Evolutionary conservation across 2,329 filamentous ascomycete species (phyloP), one percentile per base, ranked within the genome.

Genomic region (Aspergillus puulaauensis): DNA sequence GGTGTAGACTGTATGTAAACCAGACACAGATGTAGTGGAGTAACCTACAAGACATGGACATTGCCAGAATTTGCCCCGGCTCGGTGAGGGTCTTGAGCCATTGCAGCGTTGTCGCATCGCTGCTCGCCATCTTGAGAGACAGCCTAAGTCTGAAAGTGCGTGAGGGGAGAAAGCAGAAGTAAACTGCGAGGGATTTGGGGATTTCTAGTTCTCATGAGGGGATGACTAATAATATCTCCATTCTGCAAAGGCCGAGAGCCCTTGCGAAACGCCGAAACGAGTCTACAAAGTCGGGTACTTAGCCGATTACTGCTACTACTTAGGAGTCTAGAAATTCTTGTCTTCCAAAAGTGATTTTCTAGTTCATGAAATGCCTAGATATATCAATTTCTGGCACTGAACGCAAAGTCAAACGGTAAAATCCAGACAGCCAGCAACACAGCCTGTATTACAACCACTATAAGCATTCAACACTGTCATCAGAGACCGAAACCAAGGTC

Each of bases 1-100:
- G 9, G 8, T 31, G 27, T 31, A 31, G 27, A 31, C 27, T 11
- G 27, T 11, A 31, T 9, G 3, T 21, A 21, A 3, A 21, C 8
- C 27, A 31, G 27, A 31, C 27, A 27, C 27, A 31, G 3, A 11
- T 41, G n/a, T 51, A n/a, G 7, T 8, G 47, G 12, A 19, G 46
- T 24, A 21, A 66, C 68, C 64, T 63, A 72, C 69, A 64, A 21
- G 64, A 64, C 58, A 70, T 66, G 4, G 68, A 68, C 61, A 57
- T 65, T 4, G 54, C 35, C 58, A 71, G 60, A 41, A 72, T 57
- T 4, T 52, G n/a, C 6, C 62, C 65, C 5, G 69, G 69, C n/a
- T 68, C 69, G 5, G 67, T 21, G 19, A 72, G 51, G 17, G 49
- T 50, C 3, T 44, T 43, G 33, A 70, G 27, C 51, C 67, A 66